These are phyloP conservation scores for Ajuga chamaepitys DNA, from an alignment of 257 asterid species.

Conservation along the genomic window DNA sequence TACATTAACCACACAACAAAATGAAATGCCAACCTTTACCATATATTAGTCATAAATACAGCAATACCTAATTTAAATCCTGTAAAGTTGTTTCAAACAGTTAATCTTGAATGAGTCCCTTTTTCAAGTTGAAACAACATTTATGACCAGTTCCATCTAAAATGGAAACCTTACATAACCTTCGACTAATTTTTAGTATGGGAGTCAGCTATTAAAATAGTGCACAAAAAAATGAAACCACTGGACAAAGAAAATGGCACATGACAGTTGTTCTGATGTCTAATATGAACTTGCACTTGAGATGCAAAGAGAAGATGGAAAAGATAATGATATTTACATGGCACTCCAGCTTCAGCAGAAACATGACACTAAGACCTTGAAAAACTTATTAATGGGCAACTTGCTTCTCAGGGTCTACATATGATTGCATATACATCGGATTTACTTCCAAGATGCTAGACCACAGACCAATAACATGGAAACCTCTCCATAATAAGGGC, in stretches of 20 bases:
- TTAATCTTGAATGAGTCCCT: background rate
- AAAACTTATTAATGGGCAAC: background rate
- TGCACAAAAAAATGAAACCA: no score
- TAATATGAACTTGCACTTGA: no score
- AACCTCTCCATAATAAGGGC: background rate
- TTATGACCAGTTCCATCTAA: background rate
- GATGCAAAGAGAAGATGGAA: no score
- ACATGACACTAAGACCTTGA: background rate
- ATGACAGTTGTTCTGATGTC: no score
- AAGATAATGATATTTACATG: background rate
- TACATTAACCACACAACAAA: constrained; percentile 2
- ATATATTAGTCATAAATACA: background rate
- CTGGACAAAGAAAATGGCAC: no score
- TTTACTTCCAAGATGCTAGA: background rate
- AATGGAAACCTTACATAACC: no score
- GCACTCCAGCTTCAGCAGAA: background rate
- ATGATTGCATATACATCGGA: background rate
- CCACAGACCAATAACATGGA: background rate
- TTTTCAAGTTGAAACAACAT: no score
- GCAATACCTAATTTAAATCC: background rate
- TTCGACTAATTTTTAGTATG: no score
- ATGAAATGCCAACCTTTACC: constrained; percentile 4
- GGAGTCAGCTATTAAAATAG: no score
- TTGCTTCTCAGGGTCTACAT: background rate
- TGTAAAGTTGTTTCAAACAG: background rate